Percentiles rank a stretch among this genome's conserved stretches.
Evolutionary conservation across 2,329 filamentous ascomycete species (phyloP).

Genomic region (Saccharata proteae): DNA sequence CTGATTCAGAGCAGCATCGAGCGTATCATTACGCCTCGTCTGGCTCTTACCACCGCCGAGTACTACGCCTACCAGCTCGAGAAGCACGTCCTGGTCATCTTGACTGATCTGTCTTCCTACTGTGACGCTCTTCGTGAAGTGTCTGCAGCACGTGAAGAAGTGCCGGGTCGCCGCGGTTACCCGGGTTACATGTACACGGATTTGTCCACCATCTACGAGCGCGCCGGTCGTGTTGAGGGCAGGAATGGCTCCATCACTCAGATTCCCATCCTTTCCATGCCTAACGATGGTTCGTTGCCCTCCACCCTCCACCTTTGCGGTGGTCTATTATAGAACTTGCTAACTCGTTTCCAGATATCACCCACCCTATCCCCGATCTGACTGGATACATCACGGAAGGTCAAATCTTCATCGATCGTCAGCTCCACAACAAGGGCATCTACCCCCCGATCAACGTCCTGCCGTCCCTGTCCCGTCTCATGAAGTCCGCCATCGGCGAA

Average conservation of each 20-base stretch:
- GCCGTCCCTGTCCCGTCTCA: constrained; percentile 93
- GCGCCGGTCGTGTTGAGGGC: constrained; percentile 91
- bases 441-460: constrained; percentile 98
- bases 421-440: constrained; percentile 89
- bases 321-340: neutral
- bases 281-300: constrained; percentile 66
- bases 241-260: constrained; percentile 98
- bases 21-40: constrained; percentile 98
- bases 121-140: constrained; percentile 98
- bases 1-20: constrained; percentile 57
- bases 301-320: no score
- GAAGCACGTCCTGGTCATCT: constrained; percentile 98
- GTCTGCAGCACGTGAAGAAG: constrained; percentile 94
- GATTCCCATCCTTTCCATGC: constrained; percentile 98
- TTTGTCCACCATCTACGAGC: constrained; percentile 99
- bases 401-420: constrained; percentile 94
- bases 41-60: constrained; percentile 94
- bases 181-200: constrained; percentile 99
- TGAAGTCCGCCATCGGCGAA: constrained; percentile 99
- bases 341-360: constrained; percentile 57
- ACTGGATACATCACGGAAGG: constrained; percentile 99
- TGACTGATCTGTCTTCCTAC: constrained; percentile 95
- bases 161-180: constrained; percentile 97
- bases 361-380: constrained; percentile 95
- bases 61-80: constrained; percentile 99